Conservation (phyloP, 2,329 filamentous ascomycete genomes). For the Trichoderma semiorbis region DNA sequence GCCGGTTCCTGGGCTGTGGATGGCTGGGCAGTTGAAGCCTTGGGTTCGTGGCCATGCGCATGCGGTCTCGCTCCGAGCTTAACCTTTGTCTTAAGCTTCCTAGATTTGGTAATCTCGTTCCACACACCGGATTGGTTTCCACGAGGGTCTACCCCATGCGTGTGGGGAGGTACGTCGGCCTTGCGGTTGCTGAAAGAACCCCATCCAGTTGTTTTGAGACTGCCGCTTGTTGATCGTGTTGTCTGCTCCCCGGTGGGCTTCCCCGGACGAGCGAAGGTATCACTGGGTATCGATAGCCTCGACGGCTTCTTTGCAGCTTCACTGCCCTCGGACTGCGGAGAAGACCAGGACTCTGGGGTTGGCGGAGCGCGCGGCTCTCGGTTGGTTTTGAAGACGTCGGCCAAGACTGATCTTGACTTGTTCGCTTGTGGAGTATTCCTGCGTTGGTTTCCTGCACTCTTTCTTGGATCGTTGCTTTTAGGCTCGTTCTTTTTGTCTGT, state of each 20-base stretch:
- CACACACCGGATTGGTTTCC: slow-evolving; percentile 21
- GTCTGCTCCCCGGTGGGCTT: not conserved
- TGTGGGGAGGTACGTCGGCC: slow-evolving; percentile 14
- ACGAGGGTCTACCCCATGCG: slow-evolving; percentile 11
- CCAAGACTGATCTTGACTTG: slow-evolving; percentile 30
- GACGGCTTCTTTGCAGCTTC: not conserved
- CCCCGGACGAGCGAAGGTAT: not conserved
- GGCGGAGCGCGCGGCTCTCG: slow-evolving; percentile 26
- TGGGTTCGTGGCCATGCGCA: not conserved
- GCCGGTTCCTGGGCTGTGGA: not conserved
- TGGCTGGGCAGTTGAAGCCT: not conserved
- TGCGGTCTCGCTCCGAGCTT: slow-evolving; percentile 10
- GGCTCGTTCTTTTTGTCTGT: not conserved
- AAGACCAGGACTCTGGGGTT: slow-evolving; percentile 29
- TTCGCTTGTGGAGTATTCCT: slow-evolving; percentile 17
- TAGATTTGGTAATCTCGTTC: slow-evolving; percentile 21
- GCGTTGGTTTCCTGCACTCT: not conserved
- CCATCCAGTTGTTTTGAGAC: slow-evolving; percentile 21
- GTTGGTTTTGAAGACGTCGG: slow-evolving; percentile 33
- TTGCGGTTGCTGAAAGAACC: slow-evolving; percentile 25
- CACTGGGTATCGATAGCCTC: not conserved
- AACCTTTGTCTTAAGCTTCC: not conserved
- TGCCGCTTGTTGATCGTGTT: not conserved
- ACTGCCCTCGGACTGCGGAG: not conserved
- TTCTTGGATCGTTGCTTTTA: not conserved